phyloP scores from a whole-genome alignment of 73 alveolate genomes.

The Stentor coeruleus region DNA sequence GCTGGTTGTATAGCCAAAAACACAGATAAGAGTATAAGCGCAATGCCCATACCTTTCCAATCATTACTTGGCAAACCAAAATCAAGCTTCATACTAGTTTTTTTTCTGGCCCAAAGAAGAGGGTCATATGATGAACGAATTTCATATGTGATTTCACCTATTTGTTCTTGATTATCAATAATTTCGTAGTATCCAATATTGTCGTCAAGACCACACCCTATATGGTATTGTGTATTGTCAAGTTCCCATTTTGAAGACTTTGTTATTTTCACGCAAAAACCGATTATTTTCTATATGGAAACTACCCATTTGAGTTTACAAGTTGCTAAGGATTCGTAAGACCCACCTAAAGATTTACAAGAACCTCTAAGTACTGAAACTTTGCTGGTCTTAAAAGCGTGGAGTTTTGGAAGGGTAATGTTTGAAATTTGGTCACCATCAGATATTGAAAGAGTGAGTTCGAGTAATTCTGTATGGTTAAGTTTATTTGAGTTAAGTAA shows the following conservation, averaged over 20 bases:
- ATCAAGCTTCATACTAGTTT: not conserved
- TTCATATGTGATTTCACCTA: not conserved
- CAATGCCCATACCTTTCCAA: not conserved
- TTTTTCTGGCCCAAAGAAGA: not conserved
- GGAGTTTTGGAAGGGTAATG: not conserved
- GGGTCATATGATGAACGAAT: not conserved
- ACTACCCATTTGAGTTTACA: conserved; percentile 1
- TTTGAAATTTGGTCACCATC: not conserved
- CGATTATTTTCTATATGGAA: not conserved
- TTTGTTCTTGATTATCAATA: not conserved
- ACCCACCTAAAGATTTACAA: not conserved
- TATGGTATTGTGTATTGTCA: not conserved
- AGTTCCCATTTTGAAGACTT: not conserved
- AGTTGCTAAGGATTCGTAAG: not conserved
- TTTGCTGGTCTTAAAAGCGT: not conserved
- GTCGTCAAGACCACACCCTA: not conserved
- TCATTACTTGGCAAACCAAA: not conserved
- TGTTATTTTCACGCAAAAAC: not conserved
- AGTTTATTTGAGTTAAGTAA: not conserved
- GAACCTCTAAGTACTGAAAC: not conserved
- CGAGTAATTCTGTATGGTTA: not conserved
- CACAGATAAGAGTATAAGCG: not conserved
- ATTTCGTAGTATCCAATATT: not conserved
- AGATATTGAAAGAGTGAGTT: not conserved
- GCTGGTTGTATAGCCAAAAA: not conserved